Evolutionary conservation across 1,284 basidiomycete genomes (phyloP).

Genomic region (Phylloboletellus chloephorus): DNA sequence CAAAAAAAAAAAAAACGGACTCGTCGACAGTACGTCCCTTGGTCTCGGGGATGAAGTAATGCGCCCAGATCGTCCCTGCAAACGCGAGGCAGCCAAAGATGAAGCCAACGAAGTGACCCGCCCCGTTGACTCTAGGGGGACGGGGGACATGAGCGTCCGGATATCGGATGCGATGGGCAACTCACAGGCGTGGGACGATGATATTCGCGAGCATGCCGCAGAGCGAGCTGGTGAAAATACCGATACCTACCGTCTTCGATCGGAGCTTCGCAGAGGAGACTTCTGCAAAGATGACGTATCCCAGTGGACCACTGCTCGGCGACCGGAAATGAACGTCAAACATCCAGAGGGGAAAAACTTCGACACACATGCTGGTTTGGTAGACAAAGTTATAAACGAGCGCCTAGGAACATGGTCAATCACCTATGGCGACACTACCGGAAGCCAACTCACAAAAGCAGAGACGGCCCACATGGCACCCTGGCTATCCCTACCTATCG

Average conservation of each 20-base stretch:
- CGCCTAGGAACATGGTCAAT: slow-evolving; percentile 14
- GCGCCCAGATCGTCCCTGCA: slow-evolving; percentile 20
- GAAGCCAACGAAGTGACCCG: slow-evolving; percentile 30
- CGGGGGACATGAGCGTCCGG: neutral
- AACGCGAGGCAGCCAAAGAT: slow-evolving; percentile 27
- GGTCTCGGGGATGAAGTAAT: slow-evolving; percentile 28
- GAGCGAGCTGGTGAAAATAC: slow-evolving; percentile 23
- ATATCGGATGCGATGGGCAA: neutral
- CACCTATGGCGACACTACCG: neutral
- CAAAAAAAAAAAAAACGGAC: slow-evolving; percentile 14
- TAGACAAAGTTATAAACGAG: slow-evolving; percentile 28
- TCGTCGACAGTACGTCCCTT: slow-evolving; percentile 29
- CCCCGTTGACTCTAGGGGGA: too few species aligned
- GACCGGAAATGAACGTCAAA: neutral
- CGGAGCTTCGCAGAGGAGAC: slow-evolving; percentile 30
- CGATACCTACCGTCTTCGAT: slow-evolving; percentile 30
- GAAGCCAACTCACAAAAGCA: slow-evolving; percentile 18
- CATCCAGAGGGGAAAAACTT: neutral
- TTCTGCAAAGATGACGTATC: slow-evolving; percentile 27
- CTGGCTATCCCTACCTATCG: slow-evolving; percentile 16
- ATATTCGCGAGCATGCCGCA: slow-evolving; percentile 23
- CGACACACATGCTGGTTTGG: slow-evolving; percentile 22
- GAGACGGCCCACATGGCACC: slow-evolving; percentile 21
- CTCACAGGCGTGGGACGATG: slow-evolving; percentile 28
- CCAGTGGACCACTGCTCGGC: slow-evolving; percentile 24